Evolutionary conservation across 2,329 filamentous ascomycete genomes (phyloP), one percentile per base, ranked within the genome.

Genomic region (Biscogniauxia mediterranea): DNA sequence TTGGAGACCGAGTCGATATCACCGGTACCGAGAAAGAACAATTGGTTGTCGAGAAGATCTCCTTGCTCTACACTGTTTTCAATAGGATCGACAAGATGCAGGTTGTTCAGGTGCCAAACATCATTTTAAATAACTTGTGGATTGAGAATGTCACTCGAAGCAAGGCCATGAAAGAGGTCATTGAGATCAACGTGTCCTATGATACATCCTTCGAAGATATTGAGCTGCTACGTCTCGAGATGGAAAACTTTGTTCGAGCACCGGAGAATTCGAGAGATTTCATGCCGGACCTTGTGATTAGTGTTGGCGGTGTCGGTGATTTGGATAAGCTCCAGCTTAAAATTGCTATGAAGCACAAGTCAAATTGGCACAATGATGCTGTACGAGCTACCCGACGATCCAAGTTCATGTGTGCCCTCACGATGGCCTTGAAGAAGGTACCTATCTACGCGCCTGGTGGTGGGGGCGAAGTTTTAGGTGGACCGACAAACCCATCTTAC

Each of bases 331-430:
- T 98, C 56, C 85, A 90, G 69, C 85, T 99, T 59, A 87, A 88
- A 69, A 83, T 97, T 49, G 89, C 91, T 69, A 93, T 97, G 72
- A 88, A 90, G 71, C 93, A 98, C 82, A 98, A 98, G 79, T 92
- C 89, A 61, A 95, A 94, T 78, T 94, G 91, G 91, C 87, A 92
- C 68, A 93, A 97, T 76, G 94, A 97, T 68, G 83, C 85, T 1
- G 84, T 97, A 50, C 90, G 93, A 50, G 89, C 89, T 19, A 85
- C 89, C 6, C 88, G 93, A 57, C 88, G 94, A 63, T 96, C 91
- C 74, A 98, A 97, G 77, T 98, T 99, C 79, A 96, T 98, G 88
- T 97, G 93, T 73, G 95, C 95, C 0, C 81, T 99, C 61, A 89
- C 95, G 4, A 77, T 93, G 8, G 93, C 94, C 3, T 80, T 97